These are phyloP conservation scores for Exophiala oligosperma DNA, from an alignment of 2,329 filamentous ascomycete species.

Conservation along the genomic window DNA sequence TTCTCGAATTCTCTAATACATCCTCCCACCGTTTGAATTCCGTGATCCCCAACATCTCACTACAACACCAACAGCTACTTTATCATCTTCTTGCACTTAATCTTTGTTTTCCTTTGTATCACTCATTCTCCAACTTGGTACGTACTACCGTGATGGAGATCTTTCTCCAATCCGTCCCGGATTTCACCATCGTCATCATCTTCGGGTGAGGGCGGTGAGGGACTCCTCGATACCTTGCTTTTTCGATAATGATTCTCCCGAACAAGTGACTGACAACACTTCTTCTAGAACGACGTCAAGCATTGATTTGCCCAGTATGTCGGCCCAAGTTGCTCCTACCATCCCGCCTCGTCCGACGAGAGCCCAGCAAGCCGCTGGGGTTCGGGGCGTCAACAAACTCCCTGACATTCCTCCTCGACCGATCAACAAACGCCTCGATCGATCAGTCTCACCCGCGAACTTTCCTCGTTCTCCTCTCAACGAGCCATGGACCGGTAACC, in stretches of 20 bases:
- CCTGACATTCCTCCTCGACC: conserved; percentile 82
- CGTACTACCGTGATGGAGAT: background rate
- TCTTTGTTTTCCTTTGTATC: conserved; percentile 8
- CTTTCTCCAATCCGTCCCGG: conserved; percentile 13
- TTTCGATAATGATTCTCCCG: background rate
- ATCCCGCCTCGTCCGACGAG: conserved; percentile 65
- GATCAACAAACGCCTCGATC: conserved; percentile 62
- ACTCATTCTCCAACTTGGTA: conserved; percentile 16
- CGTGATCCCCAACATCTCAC: background rate
- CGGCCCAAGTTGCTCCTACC: conserved; percentile 51
- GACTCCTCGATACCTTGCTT: background rate
- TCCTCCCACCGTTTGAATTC: too few relatives aligned
- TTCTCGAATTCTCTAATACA: background rate
- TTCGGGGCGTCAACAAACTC: conserved; percentile 49
- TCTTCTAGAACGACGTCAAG: conserved; percentile 21
- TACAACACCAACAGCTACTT: background rate
- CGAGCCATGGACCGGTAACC: conserved; percentile 53
- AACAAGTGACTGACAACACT: conserved; percentile 2
- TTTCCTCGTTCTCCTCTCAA: conserved; percentile 87
- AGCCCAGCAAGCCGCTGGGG: conserved; percentile 47
- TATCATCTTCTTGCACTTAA: conserved; percentile 1
- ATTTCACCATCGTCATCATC: conserved; percentile 5
- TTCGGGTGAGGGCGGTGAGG: conserved; percentile 9
- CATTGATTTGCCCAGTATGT: conserved; percentile 36
- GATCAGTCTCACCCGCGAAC: conserved; percentile 74